Percentiles rank a stretch among this genome's conserved stretches.
phyloP scores from a whole-genome alignment of 208 protist species.

The Leptomonas pyrrhocoris region DNA sequence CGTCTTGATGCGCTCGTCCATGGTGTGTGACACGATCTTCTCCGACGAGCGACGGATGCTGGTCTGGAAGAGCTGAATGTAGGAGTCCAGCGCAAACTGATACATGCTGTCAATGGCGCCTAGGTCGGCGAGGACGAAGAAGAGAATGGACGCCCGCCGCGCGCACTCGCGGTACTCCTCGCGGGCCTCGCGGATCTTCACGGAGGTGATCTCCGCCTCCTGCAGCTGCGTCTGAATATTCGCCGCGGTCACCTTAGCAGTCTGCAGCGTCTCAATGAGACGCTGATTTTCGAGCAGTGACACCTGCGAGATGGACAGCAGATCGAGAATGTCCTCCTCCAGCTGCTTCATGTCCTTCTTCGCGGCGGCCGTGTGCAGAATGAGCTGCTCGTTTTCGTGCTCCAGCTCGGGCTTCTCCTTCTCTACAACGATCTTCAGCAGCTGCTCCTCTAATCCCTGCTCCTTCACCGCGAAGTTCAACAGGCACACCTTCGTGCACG shows the following conservation, averaged over 20 bases:
- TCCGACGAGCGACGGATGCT: constrained; percentile 95
- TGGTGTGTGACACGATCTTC: constrained; percentile 83
- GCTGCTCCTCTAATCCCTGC: constrained; percentile 98
- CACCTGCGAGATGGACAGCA: constrained; percentile 92
- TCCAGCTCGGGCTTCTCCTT: constrained; percentile 98
- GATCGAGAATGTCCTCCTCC: constrained; percentile 97
- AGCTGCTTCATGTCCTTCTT: constrained; percentile 96
- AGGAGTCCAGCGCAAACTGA: constrained; percentile 98
- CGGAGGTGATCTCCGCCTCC: constrained; percentile 93
- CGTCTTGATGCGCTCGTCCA: constrained; percentile 93
- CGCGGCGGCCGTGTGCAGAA: constrained; percentile 92
- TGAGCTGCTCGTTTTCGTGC: constrained; percentile 97
- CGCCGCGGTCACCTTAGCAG: constrained; percentile 96
- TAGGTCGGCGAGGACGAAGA: constrained; percentile 98
- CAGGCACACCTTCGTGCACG: constrained; percentile 96
- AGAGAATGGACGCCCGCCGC: constrained; percentile 95
- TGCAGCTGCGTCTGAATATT: constrained; percentile 95
- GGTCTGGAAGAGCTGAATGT: constrained; percentile 96
- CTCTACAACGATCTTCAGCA: constrained; percentile 97
- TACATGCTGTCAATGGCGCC: constrained; percentile 98
- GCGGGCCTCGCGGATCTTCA: constrained; percentile 96
- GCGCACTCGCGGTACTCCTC: constrained; percentile 97
- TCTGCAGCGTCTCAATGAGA: constrained; percentile 97
- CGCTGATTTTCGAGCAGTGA: constrained; percentile 97
- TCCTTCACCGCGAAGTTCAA: constrained; percentile 99